Conservation (phyloP, 1,139 yeast genomes). For the Blastobotrys elegans region DNA sequence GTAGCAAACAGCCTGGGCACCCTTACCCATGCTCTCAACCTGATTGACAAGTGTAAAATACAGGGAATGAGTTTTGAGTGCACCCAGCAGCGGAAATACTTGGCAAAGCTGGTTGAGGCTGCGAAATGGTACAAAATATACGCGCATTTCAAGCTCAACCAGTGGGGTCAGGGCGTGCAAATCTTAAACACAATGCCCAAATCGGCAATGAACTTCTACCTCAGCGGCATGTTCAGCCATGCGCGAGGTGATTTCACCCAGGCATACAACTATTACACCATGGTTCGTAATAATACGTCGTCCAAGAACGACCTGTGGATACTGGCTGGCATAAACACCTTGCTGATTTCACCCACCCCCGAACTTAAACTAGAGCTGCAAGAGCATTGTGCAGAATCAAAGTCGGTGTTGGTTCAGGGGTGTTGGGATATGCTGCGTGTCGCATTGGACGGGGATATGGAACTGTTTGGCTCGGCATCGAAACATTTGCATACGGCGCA, state of each 20-base stretch:
- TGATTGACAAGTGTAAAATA: background rate
- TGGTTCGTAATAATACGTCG: background rate
- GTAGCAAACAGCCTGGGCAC: background rate
- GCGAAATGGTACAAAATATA: background rate
- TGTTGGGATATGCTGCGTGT: background rate
- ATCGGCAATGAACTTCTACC: background rate
- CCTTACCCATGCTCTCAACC: background rate
- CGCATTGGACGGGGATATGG: background rate
- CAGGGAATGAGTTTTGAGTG: background rate
- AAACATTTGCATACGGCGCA: background rate
- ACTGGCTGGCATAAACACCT: slow-evolving; percentile 4
- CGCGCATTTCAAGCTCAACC: background rate
- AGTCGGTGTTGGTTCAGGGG: background rate
- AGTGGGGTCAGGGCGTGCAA: slow-evolving; percentile 1
- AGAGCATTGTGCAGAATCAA: background rate
- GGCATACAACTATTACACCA: slow-evolving; percentile 3
- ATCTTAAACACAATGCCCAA: background rate
- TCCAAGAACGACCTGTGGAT: slow-evolving; percentile 7
- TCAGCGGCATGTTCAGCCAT: slow-evolving; percentile 5
- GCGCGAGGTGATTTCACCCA: slow-evolving; percentile 2
- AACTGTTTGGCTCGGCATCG: background rate
- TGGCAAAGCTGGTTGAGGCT: background rate
- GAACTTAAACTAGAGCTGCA: background rate
- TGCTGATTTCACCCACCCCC: background rate
- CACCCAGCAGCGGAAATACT: background rate